These are phyloP conservation scores for Stachybotrys elegans DNA, from an alignment of 2,329 filamentous ascomycete genomes.

Conservation along the genomic window DNA sequence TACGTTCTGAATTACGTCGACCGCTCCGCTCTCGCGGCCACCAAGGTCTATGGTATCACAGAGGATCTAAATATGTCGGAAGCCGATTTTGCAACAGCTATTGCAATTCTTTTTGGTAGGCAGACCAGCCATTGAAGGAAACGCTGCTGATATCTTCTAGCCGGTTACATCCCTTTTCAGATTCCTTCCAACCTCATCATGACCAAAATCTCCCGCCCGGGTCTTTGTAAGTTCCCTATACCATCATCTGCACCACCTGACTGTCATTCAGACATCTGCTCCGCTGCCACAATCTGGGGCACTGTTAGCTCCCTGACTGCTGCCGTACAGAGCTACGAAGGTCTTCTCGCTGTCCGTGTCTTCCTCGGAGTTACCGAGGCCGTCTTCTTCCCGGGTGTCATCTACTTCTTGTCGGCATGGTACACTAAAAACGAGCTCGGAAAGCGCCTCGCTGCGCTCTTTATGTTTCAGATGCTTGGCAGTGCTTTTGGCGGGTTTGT, in stretches of 20 bases:
- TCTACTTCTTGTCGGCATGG: conserved; percentile 35
- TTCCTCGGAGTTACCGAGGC: conserved; percentile 31
- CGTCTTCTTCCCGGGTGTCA: conserved; percentile 32
- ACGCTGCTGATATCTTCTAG: too few relatives aligned
- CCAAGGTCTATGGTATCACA: conserved; percentile 34
- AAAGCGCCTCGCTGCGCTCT: conserved; percentile 29
- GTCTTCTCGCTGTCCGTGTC: conserved; percentile 27
- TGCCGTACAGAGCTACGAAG: conserved; percentile 24
- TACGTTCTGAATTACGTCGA: conserved; percentile 37
- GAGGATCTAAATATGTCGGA: conserved; percentile 31
- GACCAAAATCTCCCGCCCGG: conserved; percentile 40
- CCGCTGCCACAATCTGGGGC: conserved; percentile 36
- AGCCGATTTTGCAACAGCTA: conserved; percentile 30
- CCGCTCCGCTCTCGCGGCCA: conserved; percentile 29
- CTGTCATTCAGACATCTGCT: conserved; percentile 23
- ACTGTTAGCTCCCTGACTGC: conserved; percentile 34
- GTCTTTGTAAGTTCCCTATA: conserved; percentile 28
- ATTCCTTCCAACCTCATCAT: conserved; percentile 42
- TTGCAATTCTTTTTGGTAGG: conserved; percentile 36
- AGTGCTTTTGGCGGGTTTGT: conserved; percentile 47
- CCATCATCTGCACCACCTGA: too few relatives aligned
- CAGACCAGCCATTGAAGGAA: too few relatives aligned
- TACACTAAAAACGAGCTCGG: conserved; percentile 34
- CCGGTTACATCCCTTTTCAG: conserved; percentile 42
- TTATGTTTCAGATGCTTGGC: conserved; percentile 26